These are phyloP conservation scores for Fusarium xylarioides DNA, from an alignment of 2,329 filamentous ascomycete species.

Conservation along the genomic window DNA sequence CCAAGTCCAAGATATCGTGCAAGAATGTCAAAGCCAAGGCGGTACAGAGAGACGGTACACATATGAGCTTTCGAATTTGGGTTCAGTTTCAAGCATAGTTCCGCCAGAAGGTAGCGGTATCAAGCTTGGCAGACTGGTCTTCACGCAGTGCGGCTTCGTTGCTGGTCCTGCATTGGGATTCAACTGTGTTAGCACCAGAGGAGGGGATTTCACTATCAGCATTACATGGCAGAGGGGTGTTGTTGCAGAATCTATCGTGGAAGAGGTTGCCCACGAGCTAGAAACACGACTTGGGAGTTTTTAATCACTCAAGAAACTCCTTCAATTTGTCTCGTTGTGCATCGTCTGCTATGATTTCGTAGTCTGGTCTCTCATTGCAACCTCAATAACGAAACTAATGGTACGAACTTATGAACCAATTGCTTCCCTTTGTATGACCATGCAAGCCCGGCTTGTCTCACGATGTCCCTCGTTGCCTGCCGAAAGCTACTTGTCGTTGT, in stretches of 20 bases:
- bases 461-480: rapidly evolving
- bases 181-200: constrained; percentile 13
- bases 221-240: constrained; percentile 17
- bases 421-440: no score
- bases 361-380: rapidly evolving
- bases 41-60: not conserved
- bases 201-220: not conserved
- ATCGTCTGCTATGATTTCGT: no score
- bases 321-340: no score
- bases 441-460: not conserved
- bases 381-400: rapidly evolving
- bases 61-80: constrained; percentile 28
- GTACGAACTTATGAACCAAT: rapidly evolving
- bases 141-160: constrained; percentile 14
- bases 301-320: rapidly evolving
- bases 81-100: not conserved
- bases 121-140: constrained; percentile 1
- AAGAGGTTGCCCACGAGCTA: not conserved
- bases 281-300: not conserved
- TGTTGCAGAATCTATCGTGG: not conserved
- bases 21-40: not conserved
- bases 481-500: not conserved
- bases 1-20: not conserved
- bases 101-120: not conserved
- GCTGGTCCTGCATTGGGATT: constrained; percentile 14